These are phyloP conservation scores for Talaromyces atroroseus DNA, from an alignment of 2,329 filamentous ascomycete genomes.

Conservation along the genomic window DNA sequence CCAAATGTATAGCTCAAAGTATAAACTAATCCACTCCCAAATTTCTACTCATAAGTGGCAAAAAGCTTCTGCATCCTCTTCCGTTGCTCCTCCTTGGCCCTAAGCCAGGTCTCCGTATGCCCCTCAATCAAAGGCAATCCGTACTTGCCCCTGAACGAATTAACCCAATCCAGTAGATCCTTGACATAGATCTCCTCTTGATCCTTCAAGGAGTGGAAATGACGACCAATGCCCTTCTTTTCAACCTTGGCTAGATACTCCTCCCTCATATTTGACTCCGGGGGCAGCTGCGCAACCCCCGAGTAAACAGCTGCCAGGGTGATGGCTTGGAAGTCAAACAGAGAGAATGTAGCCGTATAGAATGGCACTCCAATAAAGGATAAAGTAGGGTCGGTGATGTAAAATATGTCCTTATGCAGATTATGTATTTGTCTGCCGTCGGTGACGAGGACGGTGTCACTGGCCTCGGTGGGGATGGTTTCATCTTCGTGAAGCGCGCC, in stretches of 20 bases:
- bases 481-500: constrained; percentile 45
- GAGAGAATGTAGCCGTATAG: constrained; percentile 60
- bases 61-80: constrained; percentile 17
- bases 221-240: constrained; percentile 6
- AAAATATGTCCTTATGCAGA: constrained; percentile 66
- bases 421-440: constrained; percentile 62
- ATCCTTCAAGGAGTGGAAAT: constrained; percentile 10
- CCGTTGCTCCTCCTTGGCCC: constrained; percentile 22
- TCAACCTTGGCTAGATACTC: constrained; percentile 15
- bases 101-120: constrained; percentile 27
- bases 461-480: constrained; percentile 42
- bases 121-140: constrained; percentile 25
- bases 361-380: constrained; percentile 61
- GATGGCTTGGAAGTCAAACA: constrained; percentile 67
- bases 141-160: constrained; percentile 22
- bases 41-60: background rate
- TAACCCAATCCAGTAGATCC: constrained; percentile 11
- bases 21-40: background rate
- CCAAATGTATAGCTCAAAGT: background rate
- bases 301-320: constrained; percentile 54
- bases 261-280: constrained; percentile 21
- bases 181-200: constrained; percentile 10
- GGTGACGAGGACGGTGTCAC: constrained; percentile 53
- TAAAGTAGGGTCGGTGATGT: constrained; percentile 61
- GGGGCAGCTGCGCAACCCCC: constrained; percentile 47